These are phyloP conservation scores for Phytophthora melonis DNA, from an alignment of 352 stramenopile genomes.

Conservation along the genomic window DNA sequence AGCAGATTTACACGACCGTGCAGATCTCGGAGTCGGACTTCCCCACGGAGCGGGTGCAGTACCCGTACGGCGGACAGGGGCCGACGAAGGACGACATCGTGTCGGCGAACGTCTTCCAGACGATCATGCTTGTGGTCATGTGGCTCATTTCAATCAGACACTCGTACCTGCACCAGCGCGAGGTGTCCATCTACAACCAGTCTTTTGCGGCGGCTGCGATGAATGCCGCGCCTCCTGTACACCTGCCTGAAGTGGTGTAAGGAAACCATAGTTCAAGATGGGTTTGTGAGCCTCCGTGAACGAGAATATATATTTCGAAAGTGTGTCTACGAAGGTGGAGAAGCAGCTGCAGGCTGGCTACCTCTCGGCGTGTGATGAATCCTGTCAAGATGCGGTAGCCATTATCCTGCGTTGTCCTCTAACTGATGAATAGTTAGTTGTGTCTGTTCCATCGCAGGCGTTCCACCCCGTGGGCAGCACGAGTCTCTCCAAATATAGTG, in stretches of 20 bases:
- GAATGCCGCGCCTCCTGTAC: constrained; percentile 79
- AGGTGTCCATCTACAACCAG: constrained; percentile 86
- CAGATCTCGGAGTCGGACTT: constrained; percentile 85
- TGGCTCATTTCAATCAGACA: constrained; percentile 86
- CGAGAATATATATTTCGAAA: constrained; percentile 44
- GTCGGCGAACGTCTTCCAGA: constrained; percentile 87
- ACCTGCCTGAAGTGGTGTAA: constrained; percentile 74
- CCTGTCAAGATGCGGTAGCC: neutral
- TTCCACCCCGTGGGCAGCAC: neutral
- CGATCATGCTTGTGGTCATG: constrained; percentile 86
- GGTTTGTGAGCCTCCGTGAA: constrained; percentile 24
- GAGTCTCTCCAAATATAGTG: neutral
- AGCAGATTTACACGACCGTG: constrained; percentile 88
- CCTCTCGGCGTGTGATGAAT: neutral
- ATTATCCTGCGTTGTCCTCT: neutral
- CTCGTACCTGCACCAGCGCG: constrained; percentile 76
- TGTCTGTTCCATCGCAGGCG: neutral
- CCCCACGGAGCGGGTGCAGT: constrained; percentile 71
- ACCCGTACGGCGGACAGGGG: constrained; percentile 75
- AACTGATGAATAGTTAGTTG: neutral
- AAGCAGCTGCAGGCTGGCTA: neutral
- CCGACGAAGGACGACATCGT: constrained; percentile 88
- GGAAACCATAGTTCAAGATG: constrained; percentile 24
- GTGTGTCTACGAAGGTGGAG: constrained; percentile 10
- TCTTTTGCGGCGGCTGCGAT: constrained; percentile 83